Evolutionary conservation across 2,329 filamentous ascomycete genomes (phyloP).

Genomic region (Bertia moriformis): DNA sequence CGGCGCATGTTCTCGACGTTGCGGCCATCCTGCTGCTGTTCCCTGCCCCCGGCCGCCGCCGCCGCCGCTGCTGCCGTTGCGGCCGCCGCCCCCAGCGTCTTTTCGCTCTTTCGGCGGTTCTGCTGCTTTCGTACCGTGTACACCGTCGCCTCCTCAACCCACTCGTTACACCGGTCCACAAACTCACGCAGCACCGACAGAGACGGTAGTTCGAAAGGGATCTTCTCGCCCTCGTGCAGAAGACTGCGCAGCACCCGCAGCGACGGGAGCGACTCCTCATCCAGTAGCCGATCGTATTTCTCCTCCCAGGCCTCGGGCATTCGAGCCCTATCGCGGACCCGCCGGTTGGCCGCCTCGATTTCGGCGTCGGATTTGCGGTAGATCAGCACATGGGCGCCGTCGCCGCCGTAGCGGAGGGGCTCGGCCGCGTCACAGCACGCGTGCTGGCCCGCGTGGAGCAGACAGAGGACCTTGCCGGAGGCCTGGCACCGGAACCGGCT

Average conservation of each 20-base stretch:
- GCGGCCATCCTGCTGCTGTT: too few species aligned
- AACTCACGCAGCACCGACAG: constrained; percentile 72
- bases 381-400: constrained; percentile 59
- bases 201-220: constrained; percentile 76
- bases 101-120: constrained; percentile 88
- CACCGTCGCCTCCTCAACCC: constrained; percentile 91
- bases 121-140: constrained; percentile 97
- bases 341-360: constrained; percentile 53
- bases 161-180: constrained; percentile 91
- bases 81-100: constrained; percentile 61
- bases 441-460: constrained; percentile 66
- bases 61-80: constrained; percentile 47
- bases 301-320: constrained; percentile 80
- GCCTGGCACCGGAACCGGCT: constrained; percentile 78
- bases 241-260: constrained; percentile 74
- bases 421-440: constrained; percentile 65
- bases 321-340: constrained; percentile 71
- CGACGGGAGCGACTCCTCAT: constrained; percentile 70
- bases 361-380: constrained; percentile 65
- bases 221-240: constrained; percentile 86
- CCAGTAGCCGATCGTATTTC: constrained; percentile 72
- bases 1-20: constrained; percentile 80
- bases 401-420: constrained; percentile 48
- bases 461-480: constrained; percentile 68
- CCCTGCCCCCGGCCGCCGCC: constrained; percentile 74